Evolutionary conservation across 192 early-diverging fungal genomes (phyloP).

Genomic region (Coemansia sp.): DNA sequence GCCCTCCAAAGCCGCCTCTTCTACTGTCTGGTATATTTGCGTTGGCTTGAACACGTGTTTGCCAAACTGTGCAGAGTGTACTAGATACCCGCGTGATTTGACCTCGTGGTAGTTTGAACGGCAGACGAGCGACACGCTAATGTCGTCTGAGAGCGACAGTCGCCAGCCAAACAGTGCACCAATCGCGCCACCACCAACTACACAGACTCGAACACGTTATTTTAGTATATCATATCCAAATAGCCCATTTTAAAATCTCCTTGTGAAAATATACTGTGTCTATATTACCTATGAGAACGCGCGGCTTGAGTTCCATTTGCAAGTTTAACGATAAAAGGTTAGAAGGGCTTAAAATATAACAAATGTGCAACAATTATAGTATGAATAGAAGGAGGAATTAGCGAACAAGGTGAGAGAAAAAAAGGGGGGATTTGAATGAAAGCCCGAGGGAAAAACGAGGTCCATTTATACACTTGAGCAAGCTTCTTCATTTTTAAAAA

Average conservation of each 20-base stretch:
- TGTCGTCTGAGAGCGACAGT: conserved; percentile 24
- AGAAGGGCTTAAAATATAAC: background rate
- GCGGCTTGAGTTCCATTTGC: conserved; percentile 44
- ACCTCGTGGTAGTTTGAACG: conserved; percentile 43
- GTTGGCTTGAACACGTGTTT: conserved; percentile 17
- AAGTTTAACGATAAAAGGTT: too few species aligned
- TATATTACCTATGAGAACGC: conserved; percentile 40
- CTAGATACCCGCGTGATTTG: conserved; percentile 15
- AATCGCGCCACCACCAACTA: conserved; percentile 49
- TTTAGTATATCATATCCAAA: too few species aligned
- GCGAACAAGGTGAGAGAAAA: background rate
- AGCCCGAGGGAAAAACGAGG: too few species aligned
- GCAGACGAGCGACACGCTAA: conserved; percentile 35
- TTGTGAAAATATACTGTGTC: background rate
- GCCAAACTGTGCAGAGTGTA: conserved; percentile 39
- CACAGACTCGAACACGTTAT: background rate
- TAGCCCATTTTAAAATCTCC: background rate
- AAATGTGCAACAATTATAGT: background rate
- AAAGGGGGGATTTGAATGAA: background rate
- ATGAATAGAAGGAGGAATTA: background rate
- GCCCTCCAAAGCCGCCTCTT: conserved; percentile 23
- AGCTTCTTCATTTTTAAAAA: too few species aligned
- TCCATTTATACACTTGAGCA: too few species aligned
- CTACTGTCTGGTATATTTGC: conserved; percentile 20
- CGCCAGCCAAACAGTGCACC: conserved; percentile 46